Conservation (phyloP, 2,329 filamentous ascomycete genomes). For the Paracoccidioides brasiliensis region DNA sequence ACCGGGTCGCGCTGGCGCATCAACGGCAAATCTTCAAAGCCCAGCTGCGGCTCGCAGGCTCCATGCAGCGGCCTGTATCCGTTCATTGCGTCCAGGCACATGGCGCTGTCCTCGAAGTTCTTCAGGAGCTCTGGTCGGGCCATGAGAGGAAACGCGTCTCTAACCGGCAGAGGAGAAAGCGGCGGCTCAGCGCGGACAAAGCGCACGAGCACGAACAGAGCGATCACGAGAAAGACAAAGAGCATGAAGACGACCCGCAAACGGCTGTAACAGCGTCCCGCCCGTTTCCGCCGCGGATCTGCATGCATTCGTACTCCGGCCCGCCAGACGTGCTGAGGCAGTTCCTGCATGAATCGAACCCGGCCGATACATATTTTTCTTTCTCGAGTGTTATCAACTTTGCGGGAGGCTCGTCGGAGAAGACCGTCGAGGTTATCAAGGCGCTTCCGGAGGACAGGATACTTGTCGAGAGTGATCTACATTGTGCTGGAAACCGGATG, state of each 20-base stretch:
- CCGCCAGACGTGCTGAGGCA: constrained; percentile 60
- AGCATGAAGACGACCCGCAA: constrained; percentile 12
- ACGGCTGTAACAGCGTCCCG: constrained; percentile 22
- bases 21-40: constrained; percentile 45
- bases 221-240: constrained; percentile 13
- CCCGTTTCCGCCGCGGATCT: constrained; percentile 76
- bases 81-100: constrained; percentile 53
- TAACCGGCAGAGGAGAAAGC: constrained; percentile 34
- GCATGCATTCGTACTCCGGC: constrained; percentile 86
- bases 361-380: constrained; percentile 70
- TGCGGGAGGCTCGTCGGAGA: constrained; percentile 38
- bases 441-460: constrained; percentile 64
- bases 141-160: constrained; percentile 39
- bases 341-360: constrained; percentile 61
- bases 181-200: constrained; percentile 19
- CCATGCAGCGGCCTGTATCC: constrained; percentile 44
- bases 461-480: constrained; percentile 81
- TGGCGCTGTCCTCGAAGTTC: constrained; percentile 42
- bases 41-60: constrained; percentile 46
- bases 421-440: constrained; percentile 54
- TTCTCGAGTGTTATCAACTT: constrained; percentile 80
- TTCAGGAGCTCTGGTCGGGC: constrained; percentile 46
- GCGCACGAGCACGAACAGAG: constrained; percentile 20
- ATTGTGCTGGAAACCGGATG: constrained; percentile 69
- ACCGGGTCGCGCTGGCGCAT: constrained; percentile 44